Conservation (phyloP, 306 rosid species). For the Malus fusca region DNA sequence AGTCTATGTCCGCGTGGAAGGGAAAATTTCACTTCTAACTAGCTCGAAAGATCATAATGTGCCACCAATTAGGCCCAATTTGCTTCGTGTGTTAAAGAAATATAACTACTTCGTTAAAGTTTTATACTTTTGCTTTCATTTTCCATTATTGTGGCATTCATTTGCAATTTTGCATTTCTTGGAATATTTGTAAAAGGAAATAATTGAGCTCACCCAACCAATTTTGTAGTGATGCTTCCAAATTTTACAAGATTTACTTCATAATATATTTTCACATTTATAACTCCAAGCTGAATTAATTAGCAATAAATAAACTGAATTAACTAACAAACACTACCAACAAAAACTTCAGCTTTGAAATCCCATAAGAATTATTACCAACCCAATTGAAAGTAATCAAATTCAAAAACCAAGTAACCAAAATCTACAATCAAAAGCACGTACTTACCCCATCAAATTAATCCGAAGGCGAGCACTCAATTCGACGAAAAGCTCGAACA, state of each 20-base stretch:
- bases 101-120: not conserved
- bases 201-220: not conserved
- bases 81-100: not conserved
- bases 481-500: conserved; percentile 85
- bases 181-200: not conserved
- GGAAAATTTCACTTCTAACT: not conserved
- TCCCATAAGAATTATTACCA: not conserved
- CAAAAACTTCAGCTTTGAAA: not conserved
- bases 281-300: not conserved
- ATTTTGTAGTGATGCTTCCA: not conserved
- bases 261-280: not conserved
- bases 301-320: not conserved
- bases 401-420: not conserved
- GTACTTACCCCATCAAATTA: conserved; percentile 62
- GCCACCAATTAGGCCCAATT: not conserved
- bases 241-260: not conserved
- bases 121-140: not conserved
- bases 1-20: not conserved
- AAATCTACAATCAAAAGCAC: not conserved
- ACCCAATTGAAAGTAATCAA: not conserved
- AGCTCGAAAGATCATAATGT: not conserved
- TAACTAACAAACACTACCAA: not conserved
- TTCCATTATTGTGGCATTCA: not conserved
- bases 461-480: conserved; percentile 76
- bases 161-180: not conserved